Conservation (phyloP, 495 filamentous ascomycete species). For the Geopyxis carbonaria region DNA sequence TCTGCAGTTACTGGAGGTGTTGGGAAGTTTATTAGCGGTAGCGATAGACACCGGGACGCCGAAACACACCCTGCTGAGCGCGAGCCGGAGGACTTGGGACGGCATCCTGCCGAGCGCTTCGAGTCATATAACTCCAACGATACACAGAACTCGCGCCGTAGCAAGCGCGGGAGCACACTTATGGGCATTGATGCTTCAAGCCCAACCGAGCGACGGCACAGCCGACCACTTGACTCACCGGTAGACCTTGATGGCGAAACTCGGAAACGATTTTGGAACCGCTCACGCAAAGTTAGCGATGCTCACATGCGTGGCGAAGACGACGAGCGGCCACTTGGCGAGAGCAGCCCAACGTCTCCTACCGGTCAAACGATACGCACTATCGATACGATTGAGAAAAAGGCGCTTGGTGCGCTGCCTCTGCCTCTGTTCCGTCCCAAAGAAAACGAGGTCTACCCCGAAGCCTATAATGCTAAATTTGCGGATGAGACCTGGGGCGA, state of each 20-base stretch:
- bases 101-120: no score
- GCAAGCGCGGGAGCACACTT: slow-evolving; percentile 19
- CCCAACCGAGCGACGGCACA: no score
- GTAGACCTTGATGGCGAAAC: no score
- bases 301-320: slow-evolving; percentile 9
- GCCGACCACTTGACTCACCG: no score
- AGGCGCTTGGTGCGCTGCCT: no score
- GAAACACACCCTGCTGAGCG: no score
- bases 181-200: slow-evolving; percentile 5
- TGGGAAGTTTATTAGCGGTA: slow-evolving; percentile 11
- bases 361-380: slow-evolving; percentile 6
- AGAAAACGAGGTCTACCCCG: slow-evolving; percentile 43
- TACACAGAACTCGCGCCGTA: slow-evolving; percentile 7
- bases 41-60: slow-evolving; percentile 9
- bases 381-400: not conserved
- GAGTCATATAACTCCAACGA: no score
- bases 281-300: not conserved
- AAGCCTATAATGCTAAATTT: slow-evolving; percentile 49
- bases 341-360: slow-evolving; percentile 13
- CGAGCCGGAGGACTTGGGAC: no score
- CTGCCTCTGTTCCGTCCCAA: slow-evolving; percentile 29
- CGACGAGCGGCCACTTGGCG: slow-evolving; percentile 19
- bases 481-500: slow-evolving; percentile 48
- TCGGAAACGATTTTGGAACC: slow-evolving; percentile 1
- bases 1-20: slow-evolving; percentile 14